Evolutionary conservation across 352 stramenopile species (phyloP).

Genomic region (Aphanomyces invadans): DNA sequence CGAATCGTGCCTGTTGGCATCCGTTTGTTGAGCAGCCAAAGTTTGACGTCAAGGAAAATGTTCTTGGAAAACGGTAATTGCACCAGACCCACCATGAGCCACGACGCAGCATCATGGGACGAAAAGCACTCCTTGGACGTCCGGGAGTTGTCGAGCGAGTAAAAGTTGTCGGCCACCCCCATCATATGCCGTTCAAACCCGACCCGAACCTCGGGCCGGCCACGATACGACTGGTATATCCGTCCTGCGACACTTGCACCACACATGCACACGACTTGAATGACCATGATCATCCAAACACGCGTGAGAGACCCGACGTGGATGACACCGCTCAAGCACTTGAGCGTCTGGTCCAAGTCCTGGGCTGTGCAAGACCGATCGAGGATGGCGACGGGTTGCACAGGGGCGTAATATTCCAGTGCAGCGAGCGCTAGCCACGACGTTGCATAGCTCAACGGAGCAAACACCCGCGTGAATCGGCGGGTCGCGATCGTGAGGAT

Average conservation of each 20-base stretch:
- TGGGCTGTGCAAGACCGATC: neutral
- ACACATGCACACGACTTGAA: neutral
- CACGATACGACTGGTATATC: too few species aligned
- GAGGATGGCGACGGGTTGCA: neutral
- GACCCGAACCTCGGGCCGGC: too few species aligned
- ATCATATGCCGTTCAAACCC: neutral
- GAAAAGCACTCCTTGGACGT: neutral
- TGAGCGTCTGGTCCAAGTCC: neutral
- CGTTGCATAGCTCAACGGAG: neutral
- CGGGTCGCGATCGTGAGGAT: neutral
- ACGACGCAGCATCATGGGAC: neutral
- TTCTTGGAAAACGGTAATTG: neutral
- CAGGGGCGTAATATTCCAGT: neutral
- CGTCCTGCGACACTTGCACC: neutral
- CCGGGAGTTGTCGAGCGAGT: neutral
- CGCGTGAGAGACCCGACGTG: neutral
- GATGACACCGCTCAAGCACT: neutral
- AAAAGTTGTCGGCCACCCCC: neutral
- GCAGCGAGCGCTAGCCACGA: neutral
- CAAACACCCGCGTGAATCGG: neutral
- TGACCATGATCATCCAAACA: neutral
- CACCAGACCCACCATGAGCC: neutral
- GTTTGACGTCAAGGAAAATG: conserved; percentile 9
- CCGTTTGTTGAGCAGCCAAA: conserved; percentile 1
- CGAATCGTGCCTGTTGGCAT: too few species aligned